A percentile compares a stretch with the other conserved stretches of the same genome.
phyloP scores from a whole-genome alignment of 345 rosid genomes.

The Lepidium sativum region DNA sequence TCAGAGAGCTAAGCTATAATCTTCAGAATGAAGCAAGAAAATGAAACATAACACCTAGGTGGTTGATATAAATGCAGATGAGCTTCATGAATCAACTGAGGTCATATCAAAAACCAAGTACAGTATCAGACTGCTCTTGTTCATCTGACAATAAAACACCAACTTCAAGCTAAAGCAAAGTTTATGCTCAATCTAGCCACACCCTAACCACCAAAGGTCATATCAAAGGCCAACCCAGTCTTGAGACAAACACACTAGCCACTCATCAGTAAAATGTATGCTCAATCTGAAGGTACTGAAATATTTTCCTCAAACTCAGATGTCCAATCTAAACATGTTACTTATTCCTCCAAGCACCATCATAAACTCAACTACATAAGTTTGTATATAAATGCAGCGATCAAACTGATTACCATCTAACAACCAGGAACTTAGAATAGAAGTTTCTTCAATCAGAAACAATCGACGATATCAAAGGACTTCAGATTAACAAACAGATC shows the following conservation, averaged over 20 bases:
- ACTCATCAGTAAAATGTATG: neutral
- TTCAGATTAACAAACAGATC: neutral
- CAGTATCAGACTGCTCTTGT: neutral
- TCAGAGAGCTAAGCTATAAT: constrained; percentile 2
- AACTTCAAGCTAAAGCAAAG: constrained; percentile 1
- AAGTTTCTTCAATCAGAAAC: neutral
- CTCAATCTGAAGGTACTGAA: neutral
- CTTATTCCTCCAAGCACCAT: neutral
- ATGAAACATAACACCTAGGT: constrained; percentile 2
- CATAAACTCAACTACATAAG: neutral
- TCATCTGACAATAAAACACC: neutral
- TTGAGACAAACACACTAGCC: constrained; percentile 2
- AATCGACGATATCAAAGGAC: neutral
- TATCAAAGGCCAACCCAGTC: neutral
- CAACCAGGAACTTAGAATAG: neutral
- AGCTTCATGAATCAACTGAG: neutral
- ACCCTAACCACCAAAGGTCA: neutral
- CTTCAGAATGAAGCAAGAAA: neutral
- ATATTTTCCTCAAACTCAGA: neutral
- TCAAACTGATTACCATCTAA: neutral
- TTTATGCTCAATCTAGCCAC: neutral
- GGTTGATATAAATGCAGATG: neutral
- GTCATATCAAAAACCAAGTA: neutral
- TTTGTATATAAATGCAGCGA: neutral
- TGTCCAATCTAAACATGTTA: neutral